phyloP scores from a whole-genome alignment of 495 filamentous ascomycete species.

The Talaromyces liani region DNA sequence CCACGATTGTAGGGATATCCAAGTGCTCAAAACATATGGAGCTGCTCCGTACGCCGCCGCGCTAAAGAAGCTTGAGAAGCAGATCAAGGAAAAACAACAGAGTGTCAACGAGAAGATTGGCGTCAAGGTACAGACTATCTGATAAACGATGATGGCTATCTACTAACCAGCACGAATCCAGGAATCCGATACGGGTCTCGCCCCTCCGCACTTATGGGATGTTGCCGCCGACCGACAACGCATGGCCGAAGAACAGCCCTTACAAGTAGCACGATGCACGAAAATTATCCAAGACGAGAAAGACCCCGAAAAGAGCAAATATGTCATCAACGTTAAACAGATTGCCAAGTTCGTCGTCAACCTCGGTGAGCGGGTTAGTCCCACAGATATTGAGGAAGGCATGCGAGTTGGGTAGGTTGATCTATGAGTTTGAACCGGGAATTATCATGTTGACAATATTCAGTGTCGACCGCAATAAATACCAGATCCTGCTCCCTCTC shows the following conservation, averaged over 20 bases:
- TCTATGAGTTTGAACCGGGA: neutral
- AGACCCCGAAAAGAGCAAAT: slow-evolving; percentile 97
- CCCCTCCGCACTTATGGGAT: slow-evolving; percentile 98
- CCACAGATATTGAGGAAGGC: slow-evolving; percentile 98
- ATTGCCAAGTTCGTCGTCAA: slow-evolving; percentile 99
- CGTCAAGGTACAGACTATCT: slow-evolving; percentile 46
- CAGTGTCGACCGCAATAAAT: slow-evolving; percentile 95
- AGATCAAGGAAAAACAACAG: slow-evolving; percentile 95
- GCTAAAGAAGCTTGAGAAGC: slow-evolving; percentile 91
- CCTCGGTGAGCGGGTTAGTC: slow-evolving; percentile 91
- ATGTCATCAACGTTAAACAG: slow-evolving; percentile 99
- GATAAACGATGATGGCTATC: slow-evolving; percentile 37
- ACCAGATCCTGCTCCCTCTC: slow-evolving; percentile 95
- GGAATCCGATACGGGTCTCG: slow-evolving; percentile 98
- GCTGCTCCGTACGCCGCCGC: slow-evolving; percentile 89
- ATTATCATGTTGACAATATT: neutral
- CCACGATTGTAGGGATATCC: slow-evolving; percentile 69
- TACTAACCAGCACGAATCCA: slow-evolving; percentile 29
- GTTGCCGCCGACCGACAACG: slow-evolving; percentile 94
- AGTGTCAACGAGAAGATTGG: slow-evolving; percentile 98
- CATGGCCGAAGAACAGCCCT: slow-evolving; percentile 95
- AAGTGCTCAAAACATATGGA: slow-evolving; percentile 98
- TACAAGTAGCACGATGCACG: slow-evolving; percentile 96
- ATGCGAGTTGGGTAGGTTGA: slow-evolving; percentile 80
- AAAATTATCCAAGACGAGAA: slow-evolving; percentile 98